A percentile compares a stretch with the other conserved stretches of the same genome.
phyloP scores from a whole-genome alignment of 768 basidiomycete species.

The Lepiota subincarnata region DNA sequence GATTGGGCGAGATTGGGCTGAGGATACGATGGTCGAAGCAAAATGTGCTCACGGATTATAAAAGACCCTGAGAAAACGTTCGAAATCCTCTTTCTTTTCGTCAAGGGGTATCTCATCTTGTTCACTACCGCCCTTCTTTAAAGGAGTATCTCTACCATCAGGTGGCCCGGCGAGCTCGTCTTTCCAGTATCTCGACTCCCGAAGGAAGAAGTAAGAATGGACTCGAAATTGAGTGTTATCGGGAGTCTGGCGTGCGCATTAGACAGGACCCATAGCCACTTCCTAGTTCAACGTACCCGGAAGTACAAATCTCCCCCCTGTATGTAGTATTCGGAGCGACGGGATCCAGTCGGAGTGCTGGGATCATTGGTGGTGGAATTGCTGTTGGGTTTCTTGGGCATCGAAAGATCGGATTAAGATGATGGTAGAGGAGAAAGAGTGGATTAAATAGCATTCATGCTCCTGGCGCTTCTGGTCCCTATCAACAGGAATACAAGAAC shows the following conservation, averaged over 20 bases:
- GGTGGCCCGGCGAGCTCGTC: not conserved
- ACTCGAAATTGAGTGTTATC: constrained; percentile 11
- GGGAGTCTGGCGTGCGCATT: not conserved
- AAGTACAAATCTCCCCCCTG: not conserved
- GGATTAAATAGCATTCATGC: too few species aligned
- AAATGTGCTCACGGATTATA: constrained; percentile 13
- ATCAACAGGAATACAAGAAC: too few species aligned
- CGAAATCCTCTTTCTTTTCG: constrained; percentile 12
- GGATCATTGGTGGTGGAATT: too few species aligned
- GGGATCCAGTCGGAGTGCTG: not conserved
- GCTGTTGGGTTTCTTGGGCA: too few species aligned
- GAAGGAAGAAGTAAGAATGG: constrained; percentile 16
- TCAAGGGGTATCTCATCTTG: constrained; percentile 5
- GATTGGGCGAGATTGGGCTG: not conserved
- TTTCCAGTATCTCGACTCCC: constrained; percentile 13
- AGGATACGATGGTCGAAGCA: not conserved
- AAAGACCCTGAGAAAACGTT: constrained; percentile 14
- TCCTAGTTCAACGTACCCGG: not conserved
- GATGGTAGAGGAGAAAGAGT: too few species aligned
- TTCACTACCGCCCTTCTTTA: constrained; percentile 4
- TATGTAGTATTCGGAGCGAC: not conserved
- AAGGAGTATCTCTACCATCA: not conserved
- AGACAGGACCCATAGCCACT: not conserved
- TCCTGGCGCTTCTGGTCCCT: too few species aligned
- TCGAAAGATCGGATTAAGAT: too few species aligned